phyloP scores from a whole-genome alignment of 805 yeast species.

The Metschnikowia colocasiae region DNA sequence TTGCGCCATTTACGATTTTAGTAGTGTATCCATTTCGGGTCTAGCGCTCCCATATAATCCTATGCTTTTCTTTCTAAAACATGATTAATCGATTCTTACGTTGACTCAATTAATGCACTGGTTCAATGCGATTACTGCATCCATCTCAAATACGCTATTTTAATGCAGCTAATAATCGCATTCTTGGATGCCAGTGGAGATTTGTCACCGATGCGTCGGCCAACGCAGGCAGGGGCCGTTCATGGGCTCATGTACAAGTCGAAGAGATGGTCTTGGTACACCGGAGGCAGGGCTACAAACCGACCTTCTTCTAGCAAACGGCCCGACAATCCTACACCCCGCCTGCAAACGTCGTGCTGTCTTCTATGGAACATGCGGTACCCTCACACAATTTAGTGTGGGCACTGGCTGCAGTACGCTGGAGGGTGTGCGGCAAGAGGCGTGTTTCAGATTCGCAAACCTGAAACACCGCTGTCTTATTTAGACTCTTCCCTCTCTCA shows the following conservation, averaged over 20 bases:
- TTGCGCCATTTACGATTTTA: too few relatives aligned
- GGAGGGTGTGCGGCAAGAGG: slow-evolving; percentile 11
- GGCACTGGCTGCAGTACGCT: slow-evolving; percentile 9
- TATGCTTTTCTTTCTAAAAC: too few relatives aligned
- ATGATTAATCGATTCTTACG: too few relatives aligned
- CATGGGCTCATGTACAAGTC: background rate
- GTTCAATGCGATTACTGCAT: background rate
- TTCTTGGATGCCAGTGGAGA: background rate
- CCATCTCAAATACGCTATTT: background rate
- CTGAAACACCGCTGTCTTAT: slow-evolving; percentile 16
- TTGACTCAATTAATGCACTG: too few relatives aligned
- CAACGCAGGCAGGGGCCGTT: background rate
- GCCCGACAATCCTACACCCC: background rate
- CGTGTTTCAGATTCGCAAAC: slow-evolving; percentile 15
- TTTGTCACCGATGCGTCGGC: background rate
- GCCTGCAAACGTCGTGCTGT: background rate
- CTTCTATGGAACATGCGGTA: background rate
- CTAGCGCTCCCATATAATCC: too few relatives aligned
- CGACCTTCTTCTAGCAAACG: background rate
- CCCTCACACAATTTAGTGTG: slow-evolving; percentile 10
- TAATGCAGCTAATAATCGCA: background rate
- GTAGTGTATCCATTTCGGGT: too few relatives aligned
- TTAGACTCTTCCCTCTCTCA: slow-evolving; percentile 11
- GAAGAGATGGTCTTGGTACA: background rate
- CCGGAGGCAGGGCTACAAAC: background rate